Percentiles rank a stretch among this genome's conserved stretches.
phyloP scores from a whole-genome alignment of 176 grass and related monocot genomes.

The Elaeis guineensis region DNA sequence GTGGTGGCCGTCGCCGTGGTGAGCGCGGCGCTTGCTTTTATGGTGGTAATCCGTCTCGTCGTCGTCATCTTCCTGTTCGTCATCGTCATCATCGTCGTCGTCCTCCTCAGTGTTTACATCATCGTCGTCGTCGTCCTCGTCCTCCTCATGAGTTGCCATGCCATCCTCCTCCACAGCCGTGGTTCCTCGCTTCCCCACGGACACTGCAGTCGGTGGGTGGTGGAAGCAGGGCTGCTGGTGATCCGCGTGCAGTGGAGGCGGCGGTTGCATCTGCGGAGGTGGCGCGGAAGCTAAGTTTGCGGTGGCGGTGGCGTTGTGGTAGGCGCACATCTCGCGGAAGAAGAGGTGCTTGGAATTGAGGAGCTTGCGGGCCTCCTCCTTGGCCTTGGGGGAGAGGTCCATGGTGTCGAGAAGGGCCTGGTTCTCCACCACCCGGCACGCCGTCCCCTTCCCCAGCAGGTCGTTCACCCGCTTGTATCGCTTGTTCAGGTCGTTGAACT shows the following conservation, averaged over 20 bases:
- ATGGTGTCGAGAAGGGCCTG: slow-evolving; percentile 62
- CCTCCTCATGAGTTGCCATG: slow-evolving; percentile 12
- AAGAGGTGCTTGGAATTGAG: slow-evolving; percentile 96
- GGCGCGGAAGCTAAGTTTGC: too few relatives aligned
- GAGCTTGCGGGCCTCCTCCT: slow-evolving; percentile 84
- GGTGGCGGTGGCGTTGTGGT: slow-evolving; percentile 49
- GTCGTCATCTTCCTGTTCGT: slow-evolving; percentile 18
- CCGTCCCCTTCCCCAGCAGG: slow-evolving; percentile 71
- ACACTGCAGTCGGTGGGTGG: not conserved
- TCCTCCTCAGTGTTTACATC: not conserved
- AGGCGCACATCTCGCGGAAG: slow-evolving; percentile 98
- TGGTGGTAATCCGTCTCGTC: slow-evolving; percentile 4
- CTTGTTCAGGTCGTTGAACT: slow-evolving; percentile 99
- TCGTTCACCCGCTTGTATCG: slow-evolving; percentile 91
- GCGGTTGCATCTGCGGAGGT: not conserved
- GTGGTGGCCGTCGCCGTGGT: not conserved
- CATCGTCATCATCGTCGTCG: slow-evolving; percentile 1
- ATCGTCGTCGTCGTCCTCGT: slow-evolving; percentile 34
- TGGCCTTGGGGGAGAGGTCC: slow-evolving; percentile 60
- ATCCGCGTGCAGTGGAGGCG: not conserved
- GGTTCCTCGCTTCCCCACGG: not conserved
- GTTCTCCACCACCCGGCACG: slow-evolving; percentile 80
- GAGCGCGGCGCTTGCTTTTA: not conserved
- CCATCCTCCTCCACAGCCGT: not conserved
- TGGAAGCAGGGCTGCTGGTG: slow-evolving; percentile 21